Conservation (phyloP, 352 stramenopile species). For the Blastocystis sp. region DNA sequence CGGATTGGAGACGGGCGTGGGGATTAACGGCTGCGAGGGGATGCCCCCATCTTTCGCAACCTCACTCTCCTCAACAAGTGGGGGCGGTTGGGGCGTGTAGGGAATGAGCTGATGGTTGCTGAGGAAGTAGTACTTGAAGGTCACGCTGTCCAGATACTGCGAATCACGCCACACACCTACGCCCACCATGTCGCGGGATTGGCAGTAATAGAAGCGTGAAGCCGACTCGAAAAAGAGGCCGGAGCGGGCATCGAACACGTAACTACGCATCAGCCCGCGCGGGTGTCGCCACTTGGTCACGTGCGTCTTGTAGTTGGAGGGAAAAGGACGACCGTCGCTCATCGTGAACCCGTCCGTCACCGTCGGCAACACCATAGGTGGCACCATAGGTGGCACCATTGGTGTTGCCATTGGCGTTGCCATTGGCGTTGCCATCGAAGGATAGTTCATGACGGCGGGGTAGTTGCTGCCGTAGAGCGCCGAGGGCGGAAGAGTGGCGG, state of each 20-base stretch:
- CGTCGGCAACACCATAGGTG: neutral
- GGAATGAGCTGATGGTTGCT: constrained; percentile 23
- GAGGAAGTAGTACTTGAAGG: constrained; percentile 20
- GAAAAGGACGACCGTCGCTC: constrained; percentile 45
- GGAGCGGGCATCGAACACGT: constrained; percentile 6
- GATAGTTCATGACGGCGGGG: neutral
- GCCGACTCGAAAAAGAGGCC: constrained; percentile 21
- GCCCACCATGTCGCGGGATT: neutral
- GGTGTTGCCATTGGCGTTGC: too few species aligned
- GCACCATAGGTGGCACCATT: too few species aligned
- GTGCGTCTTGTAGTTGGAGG: neutral
- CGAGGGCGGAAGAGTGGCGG: neutral
- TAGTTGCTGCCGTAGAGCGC: neutral
- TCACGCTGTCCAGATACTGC: constrained; percentile 43
- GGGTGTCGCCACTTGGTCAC: neutral
- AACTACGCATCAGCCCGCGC: neutral
- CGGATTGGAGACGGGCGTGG: neutral
- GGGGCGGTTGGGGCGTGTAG: constrained; percentile 27
- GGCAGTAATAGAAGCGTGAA: constrained; percentile 51
- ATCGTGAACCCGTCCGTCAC: neutral
- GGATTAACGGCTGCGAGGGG: neutral
- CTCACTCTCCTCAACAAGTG: neutral
- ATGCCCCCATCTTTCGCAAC: neutral
- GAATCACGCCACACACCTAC: neutral
- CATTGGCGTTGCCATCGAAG: too few species aligned